Conservation (phyloP, 2,329 filamentous ascomycete species). For the Xylaria polymorpha region DNA sequence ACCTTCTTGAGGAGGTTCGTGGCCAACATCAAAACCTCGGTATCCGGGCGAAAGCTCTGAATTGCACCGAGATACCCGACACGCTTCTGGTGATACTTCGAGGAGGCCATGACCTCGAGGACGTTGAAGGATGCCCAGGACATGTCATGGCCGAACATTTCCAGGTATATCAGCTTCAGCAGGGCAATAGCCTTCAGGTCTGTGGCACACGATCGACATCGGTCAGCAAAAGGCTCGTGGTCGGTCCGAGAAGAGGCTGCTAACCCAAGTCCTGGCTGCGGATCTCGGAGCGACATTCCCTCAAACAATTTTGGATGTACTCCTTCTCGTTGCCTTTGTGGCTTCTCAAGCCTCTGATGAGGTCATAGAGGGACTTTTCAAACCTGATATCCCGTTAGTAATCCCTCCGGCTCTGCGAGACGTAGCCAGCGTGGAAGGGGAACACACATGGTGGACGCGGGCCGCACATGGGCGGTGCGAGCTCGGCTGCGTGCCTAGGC, state of each 20-base stretch:
- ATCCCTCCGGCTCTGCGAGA: neutral
- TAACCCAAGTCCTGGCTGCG: constrained; percentile 91
- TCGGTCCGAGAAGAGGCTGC: constrained; percentile 47
- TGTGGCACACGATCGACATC: constrained; percentile 50
- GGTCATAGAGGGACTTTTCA: constrained; percentile 98
- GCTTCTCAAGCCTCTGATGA: constrained; percentile 94
- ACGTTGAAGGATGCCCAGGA: constrained; percentile 99
- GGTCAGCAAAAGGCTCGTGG: constrained; percentile 12
- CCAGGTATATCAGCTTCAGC: constrained; percentile 94
- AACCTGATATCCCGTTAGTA: constrained; percentile 74
- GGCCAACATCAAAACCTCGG: constrained; percentile 96
- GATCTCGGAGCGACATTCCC: constrained; percentile 95
- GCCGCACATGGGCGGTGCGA: constrained; percentile 44
- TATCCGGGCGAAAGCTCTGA: constrained; percentile 95
- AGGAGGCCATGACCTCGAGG: constrained; percentile 97
- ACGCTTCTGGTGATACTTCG: constrained; percentile 94
- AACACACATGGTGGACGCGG: constrained; percentile 46
- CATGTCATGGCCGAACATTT: constrained; percentile 99
- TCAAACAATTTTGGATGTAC: constrained; percentile 92
- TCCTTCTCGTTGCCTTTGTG: constrained; percentile 96
- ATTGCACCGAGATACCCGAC: constrained; percentile 95
- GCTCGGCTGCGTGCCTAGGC: constrained; percentile 25
- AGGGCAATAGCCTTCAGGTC: constrained; percentile 97
- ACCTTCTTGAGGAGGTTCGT: constrained; percentile 97
- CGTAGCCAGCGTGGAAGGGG: constrained; percentile 7